phyloP scores from a whole-genome alignment of 768 basidiomycete genomes.

The Suillus decipiens region DNA sequence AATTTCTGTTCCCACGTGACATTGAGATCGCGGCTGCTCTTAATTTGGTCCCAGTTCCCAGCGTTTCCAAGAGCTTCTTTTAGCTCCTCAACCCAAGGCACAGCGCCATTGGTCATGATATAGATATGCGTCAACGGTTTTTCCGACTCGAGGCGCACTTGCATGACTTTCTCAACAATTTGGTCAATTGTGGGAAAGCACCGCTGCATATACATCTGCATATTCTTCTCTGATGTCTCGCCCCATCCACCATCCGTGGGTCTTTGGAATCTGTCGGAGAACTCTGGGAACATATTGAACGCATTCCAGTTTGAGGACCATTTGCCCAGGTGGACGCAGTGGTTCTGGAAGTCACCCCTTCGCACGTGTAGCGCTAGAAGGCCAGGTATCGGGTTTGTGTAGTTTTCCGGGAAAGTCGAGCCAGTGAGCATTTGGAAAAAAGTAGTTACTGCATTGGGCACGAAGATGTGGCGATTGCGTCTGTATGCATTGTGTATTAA shows the following conservation, averaged over 20 bases:
- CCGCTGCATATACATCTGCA: conserved; percentile 34
- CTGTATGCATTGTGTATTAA: conserved; percentile 34
- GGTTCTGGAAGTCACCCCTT: conserved; percentile 46
- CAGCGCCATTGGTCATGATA: conserved; percentile 47
- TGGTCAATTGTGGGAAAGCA: conserved; percentile 44
- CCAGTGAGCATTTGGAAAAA: background rate
- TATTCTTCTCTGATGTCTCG: conserved; percentile 22
- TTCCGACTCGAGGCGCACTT: conserved; percentile 29
- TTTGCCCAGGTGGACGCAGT: conserved; percentile 42
- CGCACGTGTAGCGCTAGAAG: conserved; percentile 51
- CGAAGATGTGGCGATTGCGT: conserved; percentile 33
- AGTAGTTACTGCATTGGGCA: background rate
- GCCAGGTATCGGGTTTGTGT: conserved; percentile 33
- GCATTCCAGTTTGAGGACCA: conserved; percentile 39
- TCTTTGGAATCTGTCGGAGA: conserved; percentile 38
- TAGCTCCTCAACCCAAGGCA: conserved; percentile 42
- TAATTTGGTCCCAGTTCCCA: conserved; percentile 39
- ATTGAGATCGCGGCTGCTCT: conserved; percentile 41
- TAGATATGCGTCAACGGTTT: conserved; percentile 40
- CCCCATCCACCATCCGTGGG: conserved; percentile 27
- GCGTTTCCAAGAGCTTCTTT: conserved; percentile 33
- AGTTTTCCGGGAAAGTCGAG: conserved; percentile 8
- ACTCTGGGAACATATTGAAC: conserved; percentile 45
- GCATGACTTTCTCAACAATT: conserved; percentile 41
- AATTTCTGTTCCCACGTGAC: conserved; percentile 44